Conservation (phyloP, 140 eudicot genomes). For the Flaveria floridana region DNA sequence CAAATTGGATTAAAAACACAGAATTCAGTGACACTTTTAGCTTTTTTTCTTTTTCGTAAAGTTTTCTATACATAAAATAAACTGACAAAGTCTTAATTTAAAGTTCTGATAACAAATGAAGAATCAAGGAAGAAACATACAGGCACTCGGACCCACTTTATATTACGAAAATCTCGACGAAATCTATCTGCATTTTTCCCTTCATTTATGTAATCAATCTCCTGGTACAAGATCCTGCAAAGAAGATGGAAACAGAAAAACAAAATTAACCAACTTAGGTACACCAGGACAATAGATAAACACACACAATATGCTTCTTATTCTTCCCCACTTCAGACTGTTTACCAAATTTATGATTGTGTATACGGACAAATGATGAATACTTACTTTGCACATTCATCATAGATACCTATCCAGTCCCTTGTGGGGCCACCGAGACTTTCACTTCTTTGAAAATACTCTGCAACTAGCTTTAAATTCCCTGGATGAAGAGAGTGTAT, state of each 20-base stretch:
- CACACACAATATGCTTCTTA: slow-evolving; percentile 12
- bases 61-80: neutral
- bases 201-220: slow-evolving; percentile 94
- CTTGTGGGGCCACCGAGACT: slow-evolving; percentile 87
- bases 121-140: slow-evolving; percentile 58
- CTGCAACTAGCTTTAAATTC: slow-evolving; percentile 84
- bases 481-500: slow-evolving; percentile 45
- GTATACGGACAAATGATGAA: slow-evolving; percentile 8
- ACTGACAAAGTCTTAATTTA: neutral
- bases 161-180: slow-evolving; percentile 93
- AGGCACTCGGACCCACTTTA: slow-evolving; percentile 99
- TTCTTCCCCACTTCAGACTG: slow-evolving; percentile 18
- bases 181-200: slow-evolving; percentile 98
- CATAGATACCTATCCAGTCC: slow-evolving; percentile 97
- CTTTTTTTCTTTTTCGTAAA: neutral
- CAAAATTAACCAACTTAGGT: slow-evolving; percentile 14
- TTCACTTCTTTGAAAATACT: slow-evolving; percentile 90
- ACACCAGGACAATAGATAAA: slow-evolving; percentile 9
- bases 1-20: neutral
- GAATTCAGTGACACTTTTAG: neutral
- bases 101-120: neutral
- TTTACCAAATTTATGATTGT: slow-evolving; percentile 3
- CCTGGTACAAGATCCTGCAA: slow-evolving; percentile 90
- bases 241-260: neutral
- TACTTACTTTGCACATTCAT: slow-evolving; percentile 93